Evolutionary conservation across 495 filamentous ascomycete species (phyloP), one percentile per base, ranked within the genome.

Genomic region (Astrocystis sublimbata): DNA sequence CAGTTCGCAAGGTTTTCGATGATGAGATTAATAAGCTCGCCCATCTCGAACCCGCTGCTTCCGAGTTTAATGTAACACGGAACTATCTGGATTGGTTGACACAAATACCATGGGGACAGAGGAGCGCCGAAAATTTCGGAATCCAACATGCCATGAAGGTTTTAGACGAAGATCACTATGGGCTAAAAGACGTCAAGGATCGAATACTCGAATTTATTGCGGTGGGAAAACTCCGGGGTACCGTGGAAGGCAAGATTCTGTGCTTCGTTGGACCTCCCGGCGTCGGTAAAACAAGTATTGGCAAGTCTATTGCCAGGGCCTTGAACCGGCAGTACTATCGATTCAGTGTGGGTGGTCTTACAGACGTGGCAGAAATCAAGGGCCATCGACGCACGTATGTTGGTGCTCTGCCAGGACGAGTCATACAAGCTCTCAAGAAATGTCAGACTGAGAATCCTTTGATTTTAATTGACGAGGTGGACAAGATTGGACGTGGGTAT

Each of bases 81-180:
- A 99, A 98, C 75, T 99, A 99, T 76, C 81, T 99, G 42, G 96
- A 99, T 73, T 98, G 96, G 96, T 79, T 99, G 47, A 98, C 96
- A 5, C 93, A 97, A 69, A 92, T 99, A 54, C 96, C 96, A 1
- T 99, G 96, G 96, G 96, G 96, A 41, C 91, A 93, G 73, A 85
- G 93, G 73, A 97, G 92, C 65, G 88, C 91, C 2, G 96, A 99
- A 76, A 99, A 97, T 75, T 98, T 98, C 71, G 91, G 88, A 31
- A 96, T 99, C 58, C 81, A 88, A 61, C 87, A 98, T 71, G 96
- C 96, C 23, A 91, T 92, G 76, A 85, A 78, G 28, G 93, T 99
- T 26, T 77, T 99, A 50, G 93, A 99, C 67, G 94, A 98, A 72
- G 96, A 99, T 68, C 96, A 99, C 75, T 89, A 98, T 74, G 96